Percentiles rank a stretch among this genome's conserved stretches.
phyloP scores from a whole-genome alignment of 2,329 filamentous ascomycete genomes.

The Ophiostoma triangulosporum region DNA sequence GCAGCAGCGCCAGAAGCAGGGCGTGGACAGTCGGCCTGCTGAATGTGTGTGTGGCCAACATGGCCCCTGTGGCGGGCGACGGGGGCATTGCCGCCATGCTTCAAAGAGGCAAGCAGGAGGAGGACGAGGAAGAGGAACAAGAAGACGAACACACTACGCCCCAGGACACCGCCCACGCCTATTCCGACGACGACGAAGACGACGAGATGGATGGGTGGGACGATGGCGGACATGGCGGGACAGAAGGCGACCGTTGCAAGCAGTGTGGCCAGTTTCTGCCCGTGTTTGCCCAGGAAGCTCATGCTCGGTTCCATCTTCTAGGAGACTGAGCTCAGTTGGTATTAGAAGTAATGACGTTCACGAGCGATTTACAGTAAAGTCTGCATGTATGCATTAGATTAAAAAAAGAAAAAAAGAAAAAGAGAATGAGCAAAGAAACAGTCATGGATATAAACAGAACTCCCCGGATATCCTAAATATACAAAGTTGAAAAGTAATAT shows the following conservation, averaged over 20 bases:
- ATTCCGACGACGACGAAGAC: conserved; percentile 3
- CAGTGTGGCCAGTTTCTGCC: conserved; percentile 18
- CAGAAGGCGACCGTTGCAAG: conserved; percentile 11
- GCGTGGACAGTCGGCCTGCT: conserved; percentile 68
- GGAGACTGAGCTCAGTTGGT: conserved; percentile 1
- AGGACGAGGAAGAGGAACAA: neutral
- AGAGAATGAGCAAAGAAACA: neutral
- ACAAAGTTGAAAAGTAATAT: neutral
- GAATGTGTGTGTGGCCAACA: conserved; percentile 80
- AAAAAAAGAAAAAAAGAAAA: neutral
- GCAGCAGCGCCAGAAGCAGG: neutral
- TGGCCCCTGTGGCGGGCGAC: conserved; percentile 48
- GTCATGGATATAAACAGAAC: neutral
- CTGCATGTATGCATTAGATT: neutral
- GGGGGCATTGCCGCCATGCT: conserved; percentile 82
- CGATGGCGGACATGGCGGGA: neutral
- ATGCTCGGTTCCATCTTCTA: conserved; percentile 19
- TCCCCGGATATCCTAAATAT: neutral
- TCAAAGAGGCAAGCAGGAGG: conserved; percentile 30
- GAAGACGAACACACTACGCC: neutral
- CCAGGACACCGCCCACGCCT: conserved; percentile 3
- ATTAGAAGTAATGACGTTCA: neutral
- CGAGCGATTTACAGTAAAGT: neutral
- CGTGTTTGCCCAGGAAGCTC: conserved; percentile 18
- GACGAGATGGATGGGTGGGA: neutral